A percentile compares a stretch with the other conserved stretches of the same genome.
Conservation (phyloP, 2,329 filamentous ascomycete genomes). For the Niveomyces coronatus region DNA sequence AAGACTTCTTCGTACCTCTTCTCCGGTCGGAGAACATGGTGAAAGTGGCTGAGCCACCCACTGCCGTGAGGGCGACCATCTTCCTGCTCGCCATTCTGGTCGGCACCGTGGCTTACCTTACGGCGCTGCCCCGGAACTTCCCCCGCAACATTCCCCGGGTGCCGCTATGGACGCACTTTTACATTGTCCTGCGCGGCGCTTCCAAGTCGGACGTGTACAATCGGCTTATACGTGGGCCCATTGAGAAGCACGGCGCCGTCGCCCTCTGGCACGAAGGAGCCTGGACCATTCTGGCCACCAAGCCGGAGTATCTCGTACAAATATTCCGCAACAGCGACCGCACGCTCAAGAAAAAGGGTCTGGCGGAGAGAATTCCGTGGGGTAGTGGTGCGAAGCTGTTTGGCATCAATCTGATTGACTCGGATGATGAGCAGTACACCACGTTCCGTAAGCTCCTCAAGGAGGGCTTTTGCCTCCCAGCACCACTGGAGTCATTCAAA, state of each 20-base stretch:
- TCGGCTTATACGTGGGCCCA: background rate
- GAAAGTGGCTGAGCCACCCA: too few relatives aligned
- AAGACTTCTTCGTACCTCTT: too few relatives aligned
- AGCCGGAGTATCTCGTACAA: conserved; percentile 3
- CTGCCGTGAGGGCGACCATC: background rate
- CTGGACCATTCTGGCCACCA: conserved; percentile 1
- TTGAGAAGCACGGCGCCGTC: conserved; percentile 4
- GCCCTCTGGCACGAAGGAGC: conserved; percentile 1
- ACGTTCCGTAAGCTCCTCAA: conserved; percentile 3
- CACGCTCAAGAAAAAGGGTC: background rate
- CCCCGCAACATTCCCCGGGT: conserved; percentile 1
- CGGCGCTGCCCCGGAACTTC: conserved; percentile 1
- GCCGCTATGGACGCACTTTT: background rate
- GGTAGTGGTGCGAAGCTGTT: conserved; percentile 1
- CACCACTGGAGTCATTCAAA: background rate
- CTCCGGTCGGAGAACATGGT: too few relatives aligned
- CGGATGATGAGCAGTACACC: background rate
- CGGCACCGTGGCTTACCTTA: background rate
- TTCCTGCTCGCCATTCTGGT: background rate
- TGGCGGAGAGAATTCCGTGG: background rate
- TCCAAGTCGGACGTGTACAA: conserved; percentile 3
- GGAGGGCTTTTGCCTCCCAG: background rate
- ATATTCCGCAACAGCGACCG: conserved; percentile 1
- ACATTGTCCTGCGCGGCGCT: background rate
- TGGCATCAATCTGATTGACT: conserved; percentile 5